These are phyloP conservation scores for Plasmodium falciparum DNA, from an alignment of 169 alveolate species.

Conservation along the genomic window DNA sequence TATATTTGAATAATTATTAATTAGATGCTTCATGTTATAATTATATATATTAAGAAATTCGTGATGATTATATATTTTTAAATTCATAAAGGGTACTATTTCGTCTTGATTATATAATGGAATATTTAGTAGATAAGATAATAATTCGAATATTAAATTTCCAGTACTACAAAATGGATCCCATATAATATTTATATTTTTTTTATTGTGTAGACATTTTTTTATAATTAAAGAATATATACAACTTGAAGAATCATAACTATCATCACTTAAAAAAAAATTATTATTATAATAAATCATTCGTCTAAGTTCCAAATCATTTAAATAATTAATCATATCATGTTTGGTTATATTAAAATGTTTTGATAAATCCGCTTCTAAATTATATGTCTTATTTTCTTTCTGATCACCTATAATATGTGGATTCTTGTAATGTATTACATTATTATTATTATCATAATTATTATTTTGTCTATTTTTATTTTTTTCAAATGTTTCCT, in stretches of 20 bases:
- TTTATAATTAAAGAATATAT: constrained; percentile 36
- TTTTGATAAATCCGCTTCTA: neutral
- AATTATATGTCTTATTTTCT: neutral
- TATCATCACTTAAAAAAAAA: constrained; percentile 73
- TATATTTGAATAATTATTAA: constrained; percentile 4
- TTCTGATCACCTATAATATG: no score
- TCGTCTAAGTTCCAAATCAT: constrained; percentile 54
- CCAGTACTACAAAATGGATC: constrained; percentile 73
- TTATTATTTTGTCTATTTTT: neutral
- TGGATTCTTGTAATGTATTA: neutral
- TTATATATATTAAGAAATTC: constrained; percentile 37
- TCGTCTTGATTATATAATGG: constrained; percentile 54
- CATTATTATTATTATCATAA: neutral
- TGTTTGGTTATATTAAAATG: neutral
- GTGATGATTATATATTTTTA: constrained; percentile 44
- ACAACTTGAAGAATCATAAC: constrained; percentile 71
- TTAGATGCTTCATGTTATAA: neutral
- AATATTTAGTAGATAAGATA: constrained; percentile 22
- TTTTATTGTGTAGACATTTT: constrained; percentile 53
- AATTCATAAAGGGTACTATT: constrained; percentile 70
- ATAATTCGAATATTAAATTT: constrained; percentile 46
- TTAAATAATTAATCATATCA: constrained; percentile 13
- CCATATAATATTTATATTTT: constrained; percentile 48
- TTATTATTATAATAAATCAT: constrained; percentile 50
- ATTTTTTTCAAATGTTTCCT: neutral